These are phyloP conservation scores for Flaveria robusta DNA, from an alignment of 129 eudicot species.

Conservation along the genomic window DNA sequence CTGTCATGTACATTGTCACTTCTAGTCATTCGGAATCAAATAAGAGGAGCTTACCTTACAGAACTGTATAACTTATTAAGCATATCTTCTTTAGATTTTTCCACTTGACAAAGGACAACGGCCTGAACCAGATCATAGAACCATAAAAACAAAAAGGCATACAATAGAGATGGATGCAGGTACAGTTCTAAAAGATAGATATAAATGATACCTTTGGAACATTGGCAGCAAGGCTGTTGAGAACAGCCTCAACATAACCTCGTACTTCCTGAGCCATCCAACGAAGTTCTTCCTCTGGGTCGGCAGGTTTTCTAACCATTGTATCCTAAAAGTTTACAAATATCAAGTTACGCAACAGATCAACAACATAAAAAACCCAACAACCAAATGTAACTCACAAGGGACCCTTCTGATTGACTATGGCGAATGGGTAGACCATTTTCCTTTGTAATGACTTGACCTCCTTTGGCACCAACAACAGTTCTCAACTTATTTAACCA, in stretches of 20 bases:
- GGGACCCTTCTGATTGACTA: conserved; percentile 95
- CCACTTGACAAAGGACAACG: conserved; percentile 98
- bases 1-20: background rate
- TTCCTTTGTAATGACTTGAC: conserved; percentile 63
- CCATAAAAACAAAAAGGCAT: background rate
- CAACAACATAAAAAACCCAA: background rate
- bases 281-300: conserved; percentile 98
- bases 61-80: conserved; percentile 93
- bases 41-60: conserved; percentile 63
- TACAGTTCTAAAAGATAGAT: background rate
- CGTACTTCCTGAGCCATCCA: conserved; percentile 99
- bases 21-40: background rate
- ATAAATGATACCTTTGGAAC: conserved; percentile 75
- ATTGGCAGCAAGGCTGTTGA: conserved; percentile 98
- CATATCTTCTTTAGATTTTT: conserved; percentile 99
- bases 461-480: conserved; percentile 72
- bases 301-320: conserved; percentile 90
- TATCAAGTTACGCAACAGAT: background rate
- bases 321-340: conserved; percentile 55
- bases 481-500: conserved; percentile 78
- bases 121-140: conserved; percentile 55
- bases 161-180: background rate
- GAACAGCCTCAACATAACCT: conserved; percentile 96
- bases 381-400: conserved; percentile 49
- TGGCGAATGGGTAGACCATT: conserved; percentile 75